Conservation (phyloP, 129 eudicot species). For the Ambrosia artemisiifolia region DNA sequence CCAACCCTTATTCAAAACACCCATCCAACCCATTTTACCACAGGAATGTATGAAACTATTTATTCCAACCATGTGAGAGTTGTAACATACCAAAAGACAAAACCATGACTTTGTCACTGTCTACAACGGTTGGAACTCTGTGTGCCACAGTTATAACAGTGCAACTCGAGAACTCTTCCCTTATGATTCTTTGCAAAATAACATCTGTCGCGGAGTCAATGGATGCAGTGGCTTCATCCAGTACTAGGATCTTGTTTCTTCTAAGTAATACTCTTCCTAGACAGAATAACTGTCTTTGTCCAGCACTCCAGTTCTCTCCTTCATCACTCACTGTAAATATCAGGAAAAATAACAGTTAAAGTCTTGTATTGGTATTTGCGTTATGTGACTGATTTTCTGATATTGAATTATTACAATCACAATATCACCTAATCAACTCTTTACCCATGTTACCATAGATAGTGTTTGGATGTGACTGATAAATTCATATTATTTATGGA, state of each 20-base stretch:
- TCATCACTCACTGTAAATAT: slow-evolving; percentile 35
- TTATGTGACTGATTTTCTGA: not conserved
- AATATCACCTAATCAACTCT: no score
- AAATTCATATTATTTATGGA: not conserved
- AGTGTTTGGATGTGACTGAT: not conserved
- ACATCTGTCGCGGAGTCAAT: slow-evolving; percentile 72
- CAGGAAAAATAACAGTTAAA: not conserved
- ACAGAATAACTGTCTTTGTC: slow-evolving; percentile 78
- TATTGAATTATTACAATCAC: not conserved
- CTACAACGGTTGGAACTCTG: slow-evolving; percentile 76
- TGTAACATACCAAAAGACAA: slow-evolving; percentile 54
- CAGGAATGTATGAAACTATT: not conserved
- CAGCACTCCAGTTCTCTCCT: slow-evolving; percentile 85
- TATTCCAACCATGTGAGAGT: not conserved
- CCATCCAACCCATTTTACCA: not conserved
- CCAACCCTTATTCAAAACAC: no score
- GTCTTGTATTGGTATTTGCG: not conserved
- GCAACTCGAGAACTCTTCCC: slow-evolving; percentile 57
- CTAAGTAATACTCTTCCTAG: slow-evolving; percentile 67
- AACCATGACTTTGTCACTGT: slow-evolving; percentile 80
- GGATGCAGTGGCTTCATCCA: slow-evolving; percentile 97
- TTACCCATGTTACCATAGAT: not conserved
- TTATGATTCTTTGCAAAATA: slow-evolving; percentile 57
- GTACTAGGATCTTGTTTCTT: slow-evolving; percentile 57
- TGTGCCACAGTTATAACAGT: slow-evolving; percentile 81